Base-by-base conservation (phyloP, 2,329 filamentous ascomycete genomes). In the Stenocarpella maydis region DNA sequence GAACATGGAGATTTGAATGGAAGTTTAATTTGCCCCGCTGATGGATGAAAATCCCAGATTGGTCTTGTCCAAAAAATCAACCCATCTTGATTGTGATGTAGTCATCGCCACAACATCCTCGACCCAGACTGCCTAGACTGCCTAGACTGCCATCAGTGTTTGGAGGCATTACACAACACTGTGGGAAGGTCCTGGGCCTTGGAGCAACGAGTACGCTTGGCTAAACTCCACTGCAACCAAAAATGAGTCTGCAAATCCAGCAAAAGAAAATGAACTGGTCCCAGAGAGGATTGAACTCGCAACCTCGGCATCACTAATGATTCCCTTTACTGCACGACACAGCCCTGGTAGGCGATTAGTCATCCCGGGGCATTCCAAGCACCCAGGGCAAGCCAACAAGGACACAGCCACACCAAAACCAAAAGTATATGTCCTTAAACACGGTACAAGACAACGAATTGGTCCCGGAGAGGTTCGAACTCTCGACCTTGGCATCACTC, bases 401-500 rank as follows among this genome's bases (percentile, higher is more conserved):
- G 9, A 1, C 21, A 4, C 1, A 3, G 1, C 8, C 17, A 1
- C 5, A 2, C 8, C 1, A 14, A 24, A 7, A 1, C 3, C 26
- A 47, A 61, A 61, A 47, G 24, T 3, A 19, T 1, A 34, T 24
- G 4, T 24, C 21, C 0, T 3, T 15, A 7, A 4, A 49, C 21
- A 12, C n/a, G 7, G 8, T 19, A 49, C 65, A 50, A 49, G 63
- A 55, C 4, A 41, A 21, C 2, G 34, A 37, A 10, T 9, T 68
- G 67, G 67, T 68, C 67, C 67, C 67, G 67, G 58, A 68, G 67
- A 54, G 67, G 67, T 61, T 69, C 68, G 68, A 69, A 69, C 68
- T 60, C 68, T 53, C 68, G 63, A 54, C 68, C 68, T 69, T 69
- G 53, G 68, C 68, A 69, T 69, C 43, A 69, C 68, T 19, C 53